These are phyloP conservation scores for Candida nitratophila DNA, from an alignment of 805 yeast genomes.

Conservation along the genomic window DNA sequence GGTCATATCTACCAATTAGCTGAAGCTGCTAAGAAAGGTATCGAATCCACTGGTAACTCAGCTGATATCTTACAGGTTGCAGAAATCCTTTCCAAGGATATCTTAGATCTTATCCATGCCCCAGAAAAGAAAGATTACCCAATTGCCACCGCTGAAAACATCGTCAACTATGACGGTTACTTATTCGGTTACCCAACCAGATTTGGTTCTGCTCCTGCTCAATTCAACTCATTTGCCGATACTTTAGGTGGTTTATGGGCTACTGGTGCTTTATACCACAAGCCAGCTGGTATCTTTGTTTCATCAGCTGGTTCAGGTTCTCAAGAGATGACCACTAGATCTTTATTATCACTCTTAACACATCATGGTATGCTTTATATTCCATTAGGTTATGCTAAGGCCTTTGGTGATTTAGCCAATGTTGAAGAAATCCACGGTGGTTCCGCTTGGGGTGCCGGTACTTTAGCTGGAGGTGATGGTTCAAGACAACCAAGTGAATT, in stretches of 20 bases:
- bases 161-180: slow-evolving; percentile 68
- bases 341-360: slow-evolving; percentile 53
- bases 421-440: slow-evolving; percentile 69
- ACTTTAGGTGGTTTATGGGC: slow-evolving; percentile 79
- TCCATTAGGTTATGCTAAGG: slow-evolving; percentile 63
- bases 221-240: slow-evolving; percentile 72
- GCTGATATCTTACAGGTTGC: slow-evolving; percentile 72
- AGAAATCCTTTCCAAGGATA: slow-evolving; percentile 63
- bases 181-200: slow-evolving; percentile 84
- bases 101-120: slow-evolving; percentile 52
- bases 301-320: slow-evolving; percentile 83
- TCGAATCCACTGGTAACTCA: slow-evolving; percentile 57
- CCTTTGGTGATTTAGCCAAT: slow-evolving; percentile 46
- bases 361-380: slow-evolving; percentile 80
- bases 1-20: slow-evolving; percentile 72
- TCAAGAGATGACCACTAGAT: slow-evolving; percentile 65
- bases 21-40: slow-evolving; percentile 58
- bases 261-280: slow-evolving; percentile 61
- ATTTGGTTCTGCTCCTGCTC: slow-evolving; percentile 76
- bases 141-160: slow-evolving; percentile 50
- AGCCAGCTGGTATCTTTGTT: slow-evolving; percentile 66
- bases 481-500: slow-evolving; percentile 57
- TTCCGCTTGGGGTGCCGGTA: slow-evolving; percentile 84
- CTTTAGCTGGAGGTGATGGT: slow-evolving; percentile 72
- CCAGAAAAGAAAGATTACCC: slow-evolving; percentile 60